Percentiles rank a stretch among this genome's conserved stretches.
These are phyloP conservation scores for Ophiostoma tasmaniense DNA, from an alignment of 2,329 filamentous ascomycete species.

Conservation along the genomic window DNA sequence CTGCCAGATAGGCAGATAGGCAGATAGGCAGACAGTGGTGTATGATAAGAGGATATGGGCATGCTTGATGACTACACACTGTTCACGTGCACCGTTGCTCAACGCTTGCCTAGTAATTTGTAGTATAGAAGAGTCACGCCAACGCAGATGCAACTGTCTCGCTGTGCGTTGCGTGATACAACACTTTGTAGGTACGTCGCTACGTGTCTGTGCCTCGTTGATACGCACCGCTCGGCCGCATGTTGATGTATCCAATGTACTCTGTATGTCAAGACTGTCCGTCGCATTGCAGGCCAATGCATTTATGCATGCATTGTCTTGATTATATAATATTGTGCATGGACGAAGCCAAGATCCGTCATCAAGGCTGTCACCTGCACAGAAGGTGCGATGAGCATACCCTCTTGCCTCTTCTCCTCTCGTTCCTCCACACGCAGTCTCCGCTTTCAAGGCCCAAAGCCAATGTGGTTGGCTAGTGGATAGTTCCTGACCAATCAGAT, in stretches of 20 bases:
- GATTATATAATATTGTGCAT: not conserved
- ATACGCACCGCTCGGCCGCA: not conserved
- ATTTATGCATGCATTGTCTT: not conserved
- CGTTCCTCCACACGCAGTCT: not conserved
- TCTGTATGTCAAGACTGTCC: not conserved
- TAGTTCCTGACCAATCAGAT: constrained; percentile 13
- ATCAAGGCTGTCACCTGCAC: not conserved
- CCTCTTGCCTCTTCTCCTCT: not conserved
- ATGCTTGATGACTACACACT: not conserved
- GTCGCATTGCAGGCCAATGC: not conserved
- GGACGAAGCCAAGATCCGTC: not conserved
- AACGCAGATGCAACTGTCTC: not conserved
- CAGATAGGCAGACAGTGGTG: not conserved
- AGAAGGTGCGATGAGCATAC: not conserved
- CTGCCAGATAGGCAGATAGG: not conserved
- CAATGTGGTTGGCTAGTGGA: constrained; percentile 11
- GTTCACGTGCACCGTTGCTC: not conserved
- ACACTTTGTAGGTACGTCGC: not conserved
- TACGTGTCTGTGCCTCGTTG: not conserved
- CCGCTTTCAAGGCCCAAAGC: not conserved
- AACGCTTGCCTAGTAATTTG: not conserved
- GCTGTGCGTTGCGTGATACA: not conserved
- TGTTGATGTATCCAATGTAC: not conserved
- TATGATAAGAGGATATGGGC: not conserved
- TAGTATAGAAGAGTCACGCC: not conserved